Evolutionary conservation across 371 early-diverging fungal species (phyloP), one percentile per base, ranked within the genome.

Genomic region (Mucor piriformis): DNA sequence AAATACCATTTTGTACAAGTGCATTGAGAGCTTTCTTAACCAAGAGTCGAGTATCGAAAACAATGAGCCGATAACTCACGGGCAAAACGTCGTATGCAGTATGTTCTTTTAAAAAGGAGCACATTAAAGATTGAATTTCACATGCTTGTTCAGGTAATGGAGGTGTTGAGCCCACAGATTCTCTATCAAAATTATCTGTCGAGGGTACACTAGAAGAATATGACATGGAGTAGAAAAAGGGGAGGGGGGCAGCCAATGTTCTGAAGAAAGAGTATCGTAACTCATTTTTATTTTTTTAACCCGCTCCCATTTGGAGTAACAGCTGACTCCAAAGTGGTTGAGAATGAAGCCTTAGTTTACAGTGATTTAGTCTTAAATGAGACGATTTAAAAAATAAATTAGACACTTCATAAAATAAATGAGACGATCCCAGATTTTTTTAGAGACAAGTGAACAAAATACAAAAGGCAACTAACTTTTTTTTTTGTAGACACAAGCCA

Each of bases 21-120:
- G 93, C 92, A 8, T 93, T 88, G 37, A 97, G 79, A 29, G 95
- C 97, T 71, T 95, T 96, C 68, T 94, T 93, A 27, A 98, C 90
- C 27, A 92, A 82, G 59, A 98, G 81, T 21, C 86, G 85, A 23
- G 92, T 90, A 68, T 98, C 98, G 49, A 98, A 82, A 3, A 96
- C 93, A 61, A 95, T 92, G 33, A 95, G 80, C 43, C 96, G 89
- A 69, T 88, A 92, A 70, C 91, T 90, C 32, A 92, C 90, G 20
- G 96, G 95, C 50, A 97, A 77, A 43, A 96, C 84, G 70, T 96
- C 95, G 67, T 95, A 95, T 15, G 88, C 88, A 10, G 87, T 85
- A 69, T 91, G 92, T 58, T 89, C 83, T 69, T 89, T 89, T 46
- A 92, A 73, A 57, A 91, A 91, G n/a, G 76, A 72, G 20, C 77